Evolutionary conservation across 371 early-diverging fungal genomes (phyloP), one percentile per base, ranked within the genome.

Genomic region (Apophysomyces variabilis): DNA sequence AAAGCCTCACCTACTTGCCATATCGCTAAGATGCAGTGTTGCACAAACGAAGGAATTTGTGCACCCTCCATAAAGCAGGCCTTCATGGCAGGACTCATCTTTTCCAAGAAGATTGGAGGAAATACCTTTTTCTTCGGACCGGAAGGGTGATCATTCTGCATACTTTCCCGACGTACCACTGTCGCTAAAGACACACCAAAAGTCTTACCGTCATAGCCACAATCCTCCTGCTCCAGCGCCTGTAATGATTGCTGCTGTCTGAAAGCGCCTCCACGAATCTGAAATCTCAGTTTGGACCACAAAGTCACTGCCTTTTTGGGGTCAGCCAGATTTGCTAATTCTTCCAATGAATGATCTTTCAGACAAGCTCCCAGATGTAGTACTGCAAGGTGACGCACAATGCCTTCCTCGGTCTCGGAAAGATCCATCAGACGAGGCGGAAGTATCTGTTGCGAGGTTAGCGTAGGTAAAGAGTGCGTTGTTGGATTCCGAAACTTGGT

Each of bases 381-480:
- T 1, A 90, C 90, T 0, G 95, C 95, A 16, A 92, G 73, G 66
- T 93, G 92, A 47, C 90, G 86, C 36, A 93, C 90, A 38, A 88
- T 85, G 59, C 94, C 84, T 37, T 86, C 83, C 67, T 92, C 92
- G 11, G 92, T 75, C 21, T 50, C 54, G 11, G 11, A 50, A 50
- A 50, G 54, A 50, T 50, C 54, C n/a, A 50, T 16, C 35, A 57
- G 13, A 2, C 26, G 38, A 4, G 57, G 16, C n/a, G 54, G 32
- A 7, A 57, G 56, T 8, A 12, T 57, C 12, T 57, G 56, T 11
- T 56, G 54, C 5, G 38, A 11, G 3, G 54, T 38, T 6, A 57
- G 63, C 13, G 38, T 63, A 13, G 63, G 47, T 56, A 43, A 56
- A 3, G 57, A 38, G 0, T 57, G 36, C 12, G 54, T 37, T 18